Conservation (phyloP, 179 eudicot species). For the Gypsophila paniculata region DNA sequence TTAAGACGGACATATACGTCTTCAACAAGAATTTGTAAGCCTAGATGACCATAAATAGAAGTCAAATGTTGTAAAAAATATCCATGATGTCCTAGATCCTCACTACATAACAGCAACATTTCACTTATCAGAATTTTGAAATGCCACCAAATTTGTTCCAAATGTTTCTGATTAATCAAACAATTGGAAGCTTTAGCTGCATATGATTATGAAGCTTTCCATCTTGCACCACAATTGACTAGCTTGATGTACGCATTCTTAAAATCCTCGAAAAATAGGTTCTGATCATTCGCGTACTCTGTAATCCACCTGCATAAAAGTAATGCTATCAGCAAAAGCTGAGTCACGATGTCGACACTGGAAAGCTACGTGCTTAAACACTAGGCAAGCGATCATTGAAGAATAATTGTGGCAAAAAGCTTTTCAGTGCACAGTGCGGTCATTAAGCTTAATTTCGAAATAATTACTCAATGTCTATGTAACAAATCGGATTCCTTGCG, state of each 20-base stretch:
- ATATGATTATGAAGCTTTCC: constrained; percentile 41
- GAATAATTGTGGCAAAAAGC: not conserved
- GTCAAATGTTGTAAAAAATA: not conserved
- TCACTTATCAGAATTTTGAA: constrained; percentile 19
- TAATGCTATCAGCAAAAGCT: not conserved
- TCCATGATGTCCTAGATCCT: not conserved
- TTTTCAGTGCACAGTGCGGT: not conserved
- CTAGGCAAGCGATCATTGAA: not conserved
- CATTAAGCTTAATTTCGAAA: not conserved
- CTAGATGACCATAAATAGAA: not conserved
- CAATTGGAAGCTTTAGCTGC: constrained; percentile 10
- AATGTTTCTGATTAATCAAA: constrained; percentile 4
- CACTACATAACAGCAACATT: not conserved
- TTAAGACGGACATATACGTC: too few relatives aligned
- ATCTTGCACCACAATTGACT: constrained; percentile 74
- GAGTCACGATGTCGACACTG: constrained; percentile 3
- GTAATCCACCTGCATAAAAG: constrained; percentile 66
- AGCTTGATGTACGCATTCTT: constrained; percentile 81
- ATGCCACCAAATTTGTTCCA: constrained; percentile 17
- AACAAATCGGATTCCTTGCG: constrained; percentile 2
- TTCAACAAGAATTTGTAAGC: not conserved
- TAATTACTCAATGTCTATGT: constrained; percentile 1
- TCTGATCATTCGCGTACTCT: constrained; percentile 62
- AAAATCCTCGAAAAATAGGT: constrained; percentile 70
- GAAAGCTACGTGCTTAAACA: constrained; percentile 8